Percentiles rank a stretch among this genome's conserved stretches.
Conservation (phyloP, 306 rosid species). For the Castanospermum australe region DNA sequence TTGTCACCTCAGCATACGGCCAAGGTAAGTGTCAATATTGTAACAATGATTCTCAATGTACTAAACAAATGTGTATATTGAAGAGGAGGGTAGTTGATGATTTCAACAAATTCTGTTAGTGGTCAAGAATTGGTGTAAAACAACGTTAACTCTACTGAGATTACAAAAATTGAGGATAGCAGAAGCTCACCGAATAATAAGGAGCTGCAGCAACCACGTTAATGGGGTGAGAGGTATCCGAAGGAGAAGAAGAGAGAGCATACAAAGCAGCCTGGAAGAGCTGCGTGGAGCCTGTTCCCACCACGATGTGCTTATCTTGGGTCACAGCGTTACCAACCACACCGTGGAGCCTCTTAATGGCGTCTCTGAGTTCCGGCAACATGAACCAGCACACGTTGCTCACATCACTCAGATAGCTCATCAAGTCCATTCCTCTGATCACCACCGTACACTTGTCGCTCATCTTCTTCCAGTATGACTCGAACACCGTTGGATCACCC, state of each 20-base stretch:
- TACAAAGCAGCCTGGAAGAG: slow-evolving; percentile 62
- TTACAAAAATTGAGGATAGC: too few relatives aligned
- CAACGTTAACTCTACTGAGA: not conserved
- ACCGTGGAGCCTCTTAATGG: slow-evolving; percentile 51
- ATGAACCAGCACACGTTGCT: slow-evolving; percentile 62
- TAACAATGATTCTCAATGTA: too few relatives aligned
- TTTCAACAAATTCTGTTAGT: too few relatives aligned
- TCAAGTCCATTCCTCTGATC: slow-evolving; percentile 51
- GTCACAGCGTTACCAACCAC: slow-evolving; percentile 64
- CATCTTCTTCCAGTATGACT: slow-evolving; percentile 53
- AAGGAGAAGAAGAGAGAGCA: slow-evolving; percentile 64
- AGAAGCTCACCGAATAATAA: slow-evolving; percentile 67
- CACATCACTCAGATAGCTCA: slow-evolving; percentile 56
- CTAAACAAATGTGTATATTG: too few relatives aligned
- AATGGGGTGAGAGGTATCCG: slow-evolving; percentile 37
- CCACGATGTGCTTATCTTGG: slow-evolving; percentile 45
- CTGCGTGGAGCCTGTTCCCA: slow-evolving; percentile 80
- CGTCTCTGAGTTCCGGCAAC: slow-evolving; percentile 47
- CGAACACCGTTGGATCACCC: slow-evolving; percentile 62
- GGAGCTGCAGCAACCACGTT: slow-evolving; percentile 72
- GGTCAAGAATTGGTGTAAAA: too few relatives aligned
- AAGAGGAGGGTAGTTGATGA: too few relatives aligned
- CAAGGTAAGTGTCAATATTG: too few relatives aligned
- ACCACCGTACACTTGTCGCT: slow-evolving; percentile 56
- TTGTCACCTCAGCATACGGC: too few relatives aligned